Conservation (phyloP, 768 basidiomycete species). For the Porphyrellus cyaneotinctus region DNA sequence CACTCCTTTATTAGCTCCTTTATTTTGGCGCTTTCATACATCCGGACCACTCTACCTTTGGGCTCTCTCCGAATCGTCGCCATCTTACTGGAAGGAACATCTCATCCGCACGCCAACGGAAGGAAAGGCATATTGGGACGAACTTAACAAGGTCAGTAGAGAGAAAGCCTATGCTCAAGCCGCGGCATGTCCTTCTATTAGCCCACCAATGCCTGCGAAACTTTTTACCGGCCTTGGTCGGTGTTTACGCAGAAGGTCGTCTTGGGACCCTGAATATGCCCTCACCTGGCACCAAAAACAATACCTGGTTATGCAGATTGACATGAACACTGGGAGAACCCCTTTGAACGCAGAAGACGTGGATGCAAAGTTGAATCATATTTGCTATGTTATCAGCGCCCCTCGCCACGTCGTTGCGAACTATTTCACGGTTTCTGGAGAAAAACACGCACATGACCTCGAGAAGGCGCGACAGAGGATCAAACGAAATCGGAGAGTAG, state of each 20-base stretch:
- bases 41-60: constrained; percentile 58
- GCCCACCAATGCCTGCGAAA: constrained; percentile 21
- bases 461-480: constrained; percentile 40
- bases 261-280: constrained; percentile 60
- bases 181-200: constrained; percentile 17
- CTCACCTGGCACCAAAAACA: constrained; percentile 66
- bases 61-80: constrained; percentile 46
- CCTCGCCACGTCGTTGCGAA: constrained; percentile 45
- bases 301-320: constrained; percentile 54
- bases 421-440: constrained; percentile 41
- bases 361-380: constrained; percentile 38
- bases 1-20: constrained; percentile 46
- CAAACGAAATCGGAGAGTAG: constrained; percentile 28
- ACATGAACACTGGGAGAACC: constrained; percentile 38
- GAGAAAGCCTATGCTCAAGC: constrained; percentile 31
- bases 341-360: constrained; percentile 48
- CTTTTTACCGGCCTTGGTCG: constrained; percentile 35
- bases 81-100: constrained; percentile 53
- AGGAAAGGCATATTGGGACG: constrained; percentile 53
- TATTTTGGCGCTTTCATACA: constrained; percentile 60
- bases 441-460: constrained; percentile 39
- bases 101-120: constrained; percentile 38
- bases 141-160: constrained; percentile 46
- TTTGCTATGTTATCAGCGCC: constrained; percentile 54
- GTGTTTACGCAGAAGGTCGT: constrained; percentile 52